phyloP scores from a whole-genome alignment of 2,329 filamentous ascomycete genomes.

The Xylariaceae sp. region DNA sequence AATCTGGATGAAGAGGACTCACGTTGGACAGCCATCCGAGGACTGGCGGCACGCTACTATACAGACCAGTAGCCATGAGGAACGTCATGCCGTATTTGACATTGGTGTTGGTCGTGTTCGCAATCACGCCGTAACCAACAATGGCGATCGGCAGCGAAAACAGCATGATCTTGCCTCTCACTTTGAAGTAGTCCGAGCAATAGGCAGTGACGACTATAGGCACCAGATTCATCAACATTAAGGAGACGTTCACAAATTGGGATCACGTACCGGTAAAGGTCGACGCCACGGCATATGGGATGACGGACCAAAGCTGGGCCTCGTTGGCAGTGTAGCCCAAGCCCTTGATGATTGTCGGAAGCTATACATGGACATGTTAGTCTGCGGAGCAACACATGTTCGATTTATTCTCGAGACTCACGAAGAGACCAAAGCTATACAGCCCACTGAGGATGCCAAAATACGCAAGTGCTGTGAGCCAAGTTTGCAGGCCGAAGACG shows the following conservation, averaged over 20 bases:
- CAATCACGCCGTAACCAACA: conserved; percentile 60
- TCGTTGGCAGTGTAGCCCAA: conserved; percentile 51
- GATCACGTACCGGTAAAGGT: conserved; percentile 43
- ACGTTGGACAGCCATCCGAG: conserved; percentile 62
- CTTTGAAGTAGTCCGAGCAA: conserved; percentile 54
- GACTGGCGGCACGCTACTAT: conserved; percentile 57
- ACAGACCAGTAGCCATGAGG: conserved; percentile 62
- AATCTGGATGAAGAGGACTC: conserved; percentile 5
- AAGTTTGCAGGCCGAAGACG: conserved; percentile 55
- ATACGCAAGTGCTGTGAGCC: conserved; percentile 59
- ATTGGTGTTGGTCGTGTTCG: conserved; percentile 48
- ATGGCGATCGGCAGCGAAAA: conserved; percentile 60
- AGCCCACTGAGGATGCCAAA: conserved; percentile 55
- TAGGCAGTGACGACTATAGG: conserved; percentile 46
- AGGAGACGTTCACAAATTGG: conserved; percentile 1
- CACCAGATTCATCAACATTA: conserved; percentile 2
- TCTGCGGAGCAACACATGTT: background rate
- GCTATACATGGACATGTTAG: conserved; percentile 26
- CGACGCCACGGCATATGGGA: conserved; percentile 58
- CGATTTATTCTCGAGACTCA: conserved; percentile 28
- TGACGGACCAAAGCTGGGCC: conserved; percentile 60
- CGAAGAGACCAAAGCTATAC: conserved; percentile 62
- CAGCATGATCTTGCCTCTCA: conserved; percentile 60
- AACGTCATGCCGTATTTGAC: conserved; percentile 64
- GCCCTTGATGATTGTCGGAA: conserved; percentile 62